These are phyloP conservation scores for Teratosphaeriaceae sp. DNA, from an alignment of 2,329 filamentous ascomycete species.

Conservation along the genomic window DNA sequence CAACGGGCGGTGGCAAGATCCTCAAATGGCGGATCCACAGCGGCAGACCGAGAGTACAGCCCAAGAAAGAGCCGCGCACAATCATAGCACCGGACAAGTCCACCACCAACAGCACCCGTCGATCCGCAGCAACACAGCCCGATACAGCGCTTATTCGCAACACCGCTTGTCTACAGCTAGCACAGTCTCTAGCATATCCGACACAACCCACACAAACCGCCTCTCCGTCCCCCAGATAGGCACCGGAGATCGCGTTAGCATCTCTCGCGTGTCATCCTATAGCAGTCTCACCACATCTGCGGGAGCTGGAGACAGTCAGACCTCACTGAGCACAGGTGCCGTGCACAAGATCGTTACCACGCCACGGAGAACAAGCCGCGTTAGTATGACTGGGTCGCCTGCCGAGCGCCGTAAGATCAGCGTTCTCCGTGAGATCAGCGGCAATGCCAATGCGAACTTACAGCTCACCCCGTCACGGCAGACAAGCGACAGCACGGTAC, in stretches of 20 bases:
- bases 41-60: conserved; percentile 14
- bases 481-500: conserved; percentile 33
- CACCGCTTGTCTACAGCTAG: conserved; percentile 17
- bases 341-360: conserved; percentile 28
- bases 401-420: conserved; percentile 26
- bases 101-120: conserved; percentile 25
- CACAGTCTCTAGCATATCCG: conserved; percentile 13
- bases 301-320: conserved; percentile 1
- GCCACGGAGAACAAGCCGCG: conserved; percentile 25
- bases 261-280: conserved; percentile 11
- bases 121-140: conserved; percentile 21
- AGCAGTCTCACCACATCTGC: conserved; percentile 10
- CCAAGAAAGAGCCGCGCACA: background rate
- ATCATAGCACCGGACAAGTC: background rate
- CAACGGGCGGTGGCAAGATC: conserved; percentile 31
- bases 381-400: conserved; percentile 37
- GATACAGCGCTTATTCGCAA: conserved; percentile 19
- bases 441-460: conserved; percentile 21
- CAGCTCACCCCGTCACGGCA: conserved; percentile 29
- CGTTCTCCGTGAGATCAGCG: conserved; percentile 27
- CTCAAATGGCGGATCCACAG: conserved; percentile 23
- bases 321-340: conserved; percentile 8
- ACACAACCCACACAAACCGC: conserved; percentile 14
- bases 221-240: conserved; percentile 27
- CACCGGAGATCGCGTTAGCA: conserved; percentile 29